Percentiles rank a stretch among this genome's conserved stretches.
phyloP scores from a whole-genome alignment of 495 filamentous ascomycete species.

The Ramalina intermedia region DNA sequence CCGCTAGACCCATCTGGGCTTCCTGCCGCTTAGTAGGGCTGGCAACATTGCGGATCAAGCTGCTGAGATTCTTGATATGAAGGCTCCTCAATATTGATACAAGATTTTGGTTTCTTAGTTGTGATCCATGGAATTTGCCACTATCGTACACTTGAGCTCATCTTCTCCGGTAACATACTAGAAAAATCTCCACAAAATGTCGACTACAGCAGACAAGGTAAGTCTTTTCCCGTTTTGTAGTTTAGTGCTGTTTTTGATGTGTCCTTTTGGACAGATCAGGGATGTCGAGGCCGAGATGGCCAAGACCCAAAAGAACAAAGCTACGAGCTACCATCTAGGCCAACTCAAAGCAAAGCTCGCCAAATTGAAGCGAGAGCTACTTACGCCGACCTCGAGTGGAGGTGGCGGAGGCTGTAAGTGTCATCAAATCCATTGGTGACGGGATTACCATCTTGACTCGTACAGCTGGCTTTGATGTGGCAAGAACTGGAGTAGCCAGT shows the following conservation, averaged over 20 bases:
- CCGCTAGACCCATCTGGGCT: no score
- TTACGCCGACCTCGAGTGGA: slow-evolving; percentile 70
- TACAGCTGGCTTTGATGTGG: slow-evolving; percentile 87
- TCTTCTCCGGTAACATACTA: no score
- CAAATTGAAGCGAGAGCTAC: slow-evolving; percentile 88
- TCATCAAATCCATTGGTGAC: not conserved
- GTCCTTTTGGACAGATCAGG: slow-evolving; percentile 57
- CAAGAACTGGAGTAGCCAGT: slow-evolving; percentile 91
- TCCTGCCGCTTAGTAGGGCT: no score
- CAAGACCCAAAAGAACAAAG: slow-evolving; percentile 85
- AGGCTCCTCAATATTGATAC: no score
- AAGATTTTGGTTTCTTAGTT: no score
- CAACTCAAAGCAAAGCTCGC: slow-evolving; percentile 98
- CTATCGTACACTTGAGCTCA: no score
- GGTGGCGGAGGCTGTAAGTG: slow-evolving; percentile 63
- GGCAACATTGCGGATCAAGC: no score
- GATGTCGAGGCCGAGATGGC: slow-evolving; percentile 86
- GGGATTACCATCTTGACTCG: not conserved
- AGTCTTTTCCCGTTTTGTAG: slow-evolving; percentile 14
- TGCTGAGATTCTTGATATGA: no score
- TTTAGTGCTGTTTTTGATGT: slow-evolving; percentile 10
- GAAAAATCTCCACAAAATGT: slow-evolving; percentile 41
- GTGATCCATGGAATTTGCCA: no score
- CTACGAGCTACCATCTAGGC: slow-evolving; percentile 72
- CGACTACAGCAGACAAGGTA: slow-evolving; percentile 94